phyloP scores from a whole-genome alignment of 2,329 filamentous ascomycete species.

The Pseudocercospora eumusae region DNA sequence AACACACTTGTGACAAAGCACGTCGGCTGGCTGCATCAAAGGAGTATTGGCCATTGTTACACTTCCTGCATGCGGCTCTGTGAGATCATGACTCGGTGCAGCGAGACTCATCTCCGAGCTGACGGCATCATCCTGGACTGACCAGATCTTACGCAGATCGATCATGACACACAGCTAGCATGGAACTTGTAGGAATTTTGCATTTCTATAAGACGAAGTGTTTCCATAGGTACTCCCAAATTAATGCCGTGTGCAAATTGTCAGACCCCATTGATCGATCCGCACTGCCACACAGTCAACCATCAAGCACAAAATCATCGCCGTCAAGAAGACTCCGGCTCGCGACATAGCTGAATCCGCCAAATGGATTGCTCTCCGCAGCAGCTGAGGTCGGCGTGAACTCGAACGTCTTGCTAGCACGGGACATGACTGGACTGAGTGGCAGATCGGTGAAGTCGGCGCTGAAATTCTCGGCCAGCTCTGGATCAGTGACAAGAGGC shows the following conservation, averaged over 20 bases:
- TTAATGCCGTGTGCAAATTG: not conserved
- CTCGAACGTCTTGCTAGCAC: constrained; percentile 31
- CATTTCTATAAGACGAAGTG: not conserved
- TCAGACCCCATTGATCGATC: not conserved
- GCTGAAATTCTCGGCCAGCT: constrained; percentile 94
- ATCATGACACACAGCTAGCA: not conserved
- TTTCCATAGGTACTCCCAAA: not conserved
- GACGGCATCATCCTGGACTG: not conserved
- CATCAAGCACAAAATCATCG: constrained; percentile 40
- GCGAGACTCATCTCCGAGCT: not conserved
- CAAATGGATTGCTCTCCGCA: constrained; percentile 51
- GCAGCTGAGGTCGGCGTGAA: constrained; percentile 15
- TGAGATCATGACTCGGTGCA: not conserved
- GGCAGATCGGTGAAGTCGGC: constrained; percentile 86
- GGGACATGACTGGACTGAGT: constrained; percentile 67
- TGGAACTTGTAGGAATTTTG: not conserved
- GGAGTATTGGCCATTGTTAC: no score
- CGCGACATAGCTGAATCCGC: constrained; percentile 57
- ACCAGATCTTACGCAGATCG: not conserved
- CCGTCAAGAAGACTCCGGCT: constrained; percentile 53
- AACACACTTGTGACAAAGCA: no score
- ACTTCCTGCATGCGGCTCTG: not conserved
- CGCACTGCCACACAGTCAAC: constrained; percentile 33
- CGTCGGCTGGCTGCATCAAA: no score
- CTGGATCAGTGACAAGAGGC: constrained; percentile 91